phyloP scores from a whole-genome alignment of 2,329 filamentous ascomycete genomes.

The Pseudonectria foliicola region DNA sequence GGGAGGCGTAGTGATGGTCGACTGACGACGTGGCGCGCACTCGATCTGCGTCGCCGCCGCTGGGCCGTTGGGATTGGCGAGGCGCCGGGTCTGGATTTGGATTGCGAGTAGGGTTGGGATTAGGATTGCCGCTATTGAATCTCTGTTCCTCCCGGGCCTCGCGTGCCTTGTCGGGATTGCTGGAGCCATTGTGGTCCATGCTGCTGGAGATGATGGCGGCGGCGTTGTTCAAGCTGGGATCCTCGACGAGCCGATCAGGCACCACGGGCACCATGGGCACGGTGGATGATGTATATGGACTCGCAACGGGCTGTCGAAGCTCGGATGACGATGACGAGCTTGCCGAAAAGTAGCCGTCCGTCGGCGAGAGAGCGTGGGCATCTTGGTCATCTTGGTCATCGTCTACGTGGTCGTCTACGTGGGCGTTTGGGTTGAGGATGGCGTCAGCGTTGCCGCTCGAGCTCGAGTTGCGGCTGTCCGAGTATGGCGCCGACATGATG shows the following conservation, averaged over 20 bases:
- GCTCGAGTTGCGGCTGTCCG: too few relatives aligned
- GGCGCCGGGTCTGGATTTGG: background rate
- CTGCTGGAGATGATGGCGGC: too few relatives aligned
- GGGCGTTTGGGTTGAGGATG: too few relatives aligned
- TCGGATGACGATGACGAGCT: conserved; percentile 27
- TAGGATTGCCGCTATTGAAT: conserved; percentile 18
- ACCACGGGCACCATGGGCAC: conserved; percentile 34
- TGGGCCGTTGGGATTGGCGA: conserved; percentile 15
- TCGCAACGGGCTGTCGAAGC: too few relatives aligned
- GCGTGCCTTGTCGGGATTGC: too few relatives aligned
- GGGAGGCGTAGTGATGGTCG: background rate
- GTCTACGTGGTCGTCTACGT: conserved; percentile 36
- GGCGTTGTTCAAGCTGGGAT: conserved; percentile 36
- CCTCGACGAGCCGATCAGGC: conserved; percentile 41
- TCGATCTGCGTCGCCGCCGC: conserved; percentile 20
- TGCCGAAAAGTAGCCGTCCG: conserved; percentile 49
- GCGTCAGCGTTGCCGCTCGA: too few relatives aligned
- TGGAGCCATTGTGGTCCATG: too few relatives aligned
- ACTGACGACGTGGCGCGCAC: conserved; percentile 1
- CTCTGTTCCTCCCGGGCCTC: conserved; percentile 39
- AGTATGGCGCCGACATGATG: conserved; percentile 40
- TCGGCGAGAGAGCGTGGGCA: conserved; percentile 37
- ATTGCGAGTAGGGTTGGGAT: background rate
- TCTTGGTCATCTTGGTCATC: conserved; percentile 32
- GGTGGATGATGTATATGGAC: conserved; percentile 18